Conservation (phyloP, 1,284 basidiomycete species). For the Lentinus polychrous region DNA sequence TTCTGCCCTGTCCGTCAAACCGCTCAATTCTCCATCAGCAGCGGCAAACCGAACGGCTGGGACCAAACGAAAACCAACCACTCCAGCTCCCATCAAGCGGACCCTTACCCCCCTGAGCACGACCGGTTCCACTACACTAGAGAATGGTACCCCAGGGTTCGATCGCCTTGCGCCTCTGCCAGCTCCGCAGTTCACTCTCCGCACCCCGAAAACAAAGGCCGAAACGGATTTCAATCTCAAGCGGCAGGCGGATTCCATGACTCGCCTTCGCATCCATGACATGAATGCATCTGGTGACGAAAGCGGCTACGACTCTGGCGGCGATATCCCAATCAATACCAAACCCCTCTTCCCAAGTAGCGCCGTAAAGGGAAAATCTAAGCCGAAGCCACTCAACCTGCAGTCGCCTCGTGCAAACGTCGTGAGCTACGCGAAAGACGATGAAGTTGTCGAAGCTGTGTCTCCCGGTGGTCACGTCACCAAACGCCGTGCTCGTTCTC, state of each 20-base stretch:
- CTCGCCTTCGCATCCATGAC: conserved; percentile 54
- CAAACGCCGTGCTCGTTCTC: conserved; percentile 62
- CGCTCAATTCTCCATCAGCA: conserved; percentile 21
- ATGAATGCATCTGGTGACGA: conserved; percentile 37
- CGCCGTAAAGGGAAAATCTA: conserved; percentile 31
- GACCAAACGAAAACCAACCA: conserved; percentile 60
- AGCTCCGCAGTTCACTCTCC: conserved; percentile 45
- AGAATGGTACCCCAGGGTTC: conserved; percentile 28
- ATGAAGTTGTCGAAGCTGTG: conserved; percentile 56
- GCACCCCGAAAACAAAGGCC: conserved; percentile 50
- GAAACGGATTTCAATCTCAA: conserved; percentile 59
- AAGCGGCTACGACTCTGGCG: conserved; percentile 41
- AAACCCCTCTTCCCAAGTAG: conserved; percentile 16
- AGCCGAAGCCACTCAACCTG: conserved; percentile 17
- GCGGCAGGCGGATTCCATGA: conserved; percentile 61
- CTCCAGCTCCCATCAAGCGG: conserved; percentile 29
- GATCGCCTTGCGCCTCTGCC: conserved; percentile 61
- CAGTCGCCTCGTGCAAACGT: conserved; percentile 9
- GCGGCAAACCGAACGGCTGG: conserved; percentile 27
- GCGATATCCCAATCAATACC: conserved; percentile 22
- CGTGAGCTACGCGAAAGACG: conserved; percentile 21
- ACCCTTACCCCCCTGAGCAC: conserved; percentile 28
- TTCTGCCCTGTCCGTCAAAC: conserved; percentile 25
- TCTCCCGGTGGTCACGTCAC: conserved; percentile 68
- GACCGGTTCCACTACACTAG: conserved; percentile 17